Evolutionary conservation across 2,329 filamentous ascomycete species (phyloP).

Genomic region (Aspergillus pseudonomiae): DNA sequence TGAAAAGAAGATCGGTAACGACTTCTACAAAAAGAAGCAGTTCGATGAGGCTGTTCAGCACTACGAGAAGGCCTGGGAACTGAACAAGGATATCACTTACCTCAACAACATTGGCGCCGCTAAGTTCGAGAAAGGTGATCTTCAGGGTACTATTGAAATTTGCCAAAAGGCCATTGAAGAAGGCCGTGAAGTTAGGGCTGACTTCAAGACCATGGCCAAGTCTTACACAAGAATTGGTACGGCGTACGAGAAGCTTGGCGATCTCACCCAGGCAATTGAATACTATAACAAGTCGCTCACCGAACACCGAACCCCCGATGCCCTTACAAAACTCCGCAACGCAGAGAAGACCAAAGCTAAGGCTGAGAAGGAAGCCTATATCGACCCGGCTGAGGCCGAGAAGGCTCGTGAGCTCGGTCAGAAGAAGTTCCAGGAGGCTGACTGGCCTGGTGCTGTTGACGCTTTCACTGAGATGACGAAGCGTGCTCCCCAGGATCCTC

Average conservation of each 20-base stretch:
- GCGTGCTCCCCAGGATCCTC: slow-evolving; percentile 86
- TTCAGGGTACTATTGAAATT: slow-evolving; percentile 79
- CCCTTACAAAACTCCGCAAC: slow-evolving; percentile 86
- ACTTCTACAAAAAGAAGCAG: slow-evolving; percentile 97
- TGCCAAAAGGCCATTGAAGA: slow-evolving; percentile 89
- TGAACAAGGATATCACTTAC: slow-evolving; percentile 95
- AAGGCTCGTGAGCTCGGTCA: slow-evolving; percentile 94
- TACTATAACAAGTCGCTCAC: slow-evolving; percentile 93
- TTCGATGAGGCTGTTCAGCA: slow-evolving; percentile 94
- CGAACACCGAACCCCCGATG: slow-evolving; percentile 93
- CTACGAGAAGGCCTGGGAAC: slow-evolving; percentile 93
- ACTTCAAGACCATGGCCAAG: slow-evolving; percentile 98
- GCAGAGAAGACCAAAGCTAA: slow-evolving; percentile 86
- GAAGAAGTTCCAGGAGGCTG: slow-evolving; percentile 92
- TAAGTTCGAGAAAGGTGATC: slow-evolving; percentile 95
- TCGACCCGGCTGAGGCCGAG: slow-evolving; percentile 90
- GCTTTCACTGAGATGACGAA: slow-evolving; percentile 97
- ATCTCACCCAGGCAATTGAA: slow-evolving; percentile 77
- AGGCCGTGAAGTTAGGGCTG: slow-evolving; percentile 84
- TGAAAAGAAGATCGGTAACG: slow-evolving; percentile 91
- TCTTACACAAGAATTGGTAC: slow-evolving; percentile 93
- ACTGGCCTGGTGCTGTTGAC: slow-evolving; percentile 93
- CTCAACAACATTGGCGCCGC: slow-evolving; percentile 94
- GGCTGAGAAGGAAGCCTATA: slow-evolving; percentile 74
- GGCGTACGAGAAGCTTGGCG: slow-evolving; percentile 88